Percentiles rank a stretch among this genome's conserved stretches.
phyloP scores from a whole-genome alignment of 2,329 filamentous ascomycete species.

The Neofusicoccum umdonicola region DNA sequence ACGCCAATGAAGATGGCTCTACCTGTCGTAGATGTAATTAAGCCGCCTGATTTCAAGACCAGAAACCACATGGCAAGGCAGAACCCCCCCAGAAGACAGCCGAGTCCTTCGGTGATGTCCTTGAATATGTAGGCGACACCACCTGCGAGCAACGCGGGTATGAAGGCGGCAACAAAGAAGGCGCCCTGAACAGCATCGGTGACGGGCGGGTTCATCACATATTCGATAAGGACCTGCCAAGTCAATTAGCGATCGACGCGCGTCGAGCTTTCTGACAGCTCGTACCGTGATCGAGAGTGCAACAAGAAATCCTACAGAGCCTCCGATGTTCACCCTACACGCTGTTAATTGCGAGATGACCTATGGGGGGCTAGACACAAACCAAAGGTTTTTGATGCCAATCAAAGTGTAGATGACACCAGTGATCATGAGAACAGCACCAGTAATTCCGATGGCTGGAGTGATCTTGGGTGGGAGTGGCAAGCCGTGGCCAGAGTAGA shows the following conservation, averaged over 20 bases:
- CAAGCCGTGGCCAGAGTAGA: slow-evolving; percentile 42
- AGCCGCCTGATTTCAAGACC: slow-evolving; percentile 70
- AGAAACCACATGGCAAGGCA: slow-evolving; percentile 89
- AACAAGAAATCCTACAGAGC: slow-evolving; percentile 73
- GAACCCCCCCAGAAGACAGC: slow-evolving; percentile 83
- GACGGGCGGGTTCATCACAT: slow-evolving; percentile 80
- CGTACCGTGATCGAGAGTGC: slow-evolving; percentile 66
- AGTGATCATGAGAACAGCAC: slow-evolving; percentile 69
- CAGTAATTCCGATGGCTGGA: slow-evolving; percentile 76
- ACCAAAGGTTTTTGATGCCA: slow-evolving; percentile 77
- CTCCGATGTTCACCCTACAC: slow-evolving; percentile 33
- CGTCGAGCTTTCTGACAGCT: slow-evolving; percentile 29
- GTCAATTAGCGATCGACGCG: slow-evolving; percentile 20
- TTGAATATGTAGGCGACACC: slow-evolving; percentile 73
- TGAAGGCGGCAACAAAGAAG: slow-evolving; percentile 74
- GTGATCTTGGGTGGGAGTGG: slow-evolving; percentile 74
- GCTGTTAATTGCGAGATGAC: slow-evolving; percentile 21
- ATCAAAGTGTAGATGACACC: slow-evolving; percentile 72
- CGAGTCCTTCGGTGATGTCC: slow-evolving; percentile 80
- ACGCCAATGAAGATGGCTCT: slow-evolving; percentile 74
- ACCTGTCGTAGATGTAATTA: slow-evolving; percentile 61
- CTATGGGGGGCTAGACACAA: slow-evolving; percentile 16
- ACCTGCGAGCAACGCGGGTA: slow-evolving; percentile 73
- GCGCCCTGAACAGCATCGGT: slow-evolving; percentile 75
- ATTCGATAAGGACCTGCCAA: slow-evolving; percentile 66